Evolutionary conservation across 345 rosid genomes (phyloP).

Genomic region (Trapa bicornis): DNA sequence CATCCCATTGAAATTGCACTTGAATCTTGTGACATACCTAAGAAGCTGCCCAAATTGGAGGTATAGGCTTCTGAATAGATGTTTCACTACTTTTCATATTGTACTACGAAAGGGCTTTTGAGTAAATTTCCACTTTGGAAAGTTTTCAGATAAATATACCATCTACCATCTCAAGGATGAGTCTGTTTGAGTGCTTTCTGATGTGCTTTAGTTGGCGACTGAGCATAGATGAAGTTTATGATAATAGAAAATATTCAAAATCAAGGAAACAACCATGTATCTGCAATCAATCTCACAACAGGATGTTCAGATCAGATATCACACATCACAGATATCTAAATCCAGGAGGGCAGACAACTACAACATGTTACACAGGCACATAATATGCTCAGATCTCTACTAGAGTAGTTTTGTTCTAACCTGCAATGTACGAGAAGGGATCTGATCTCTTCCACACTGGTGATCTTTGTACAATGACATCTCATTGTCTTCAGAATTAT

Average conservation of each 20-base stretch:
- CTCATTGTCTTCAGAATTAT: constrained; percentile 40
- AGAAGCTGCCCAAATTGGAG: background rate
- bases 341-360: background rate
- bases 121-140: background rate
- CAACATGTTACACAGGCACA: constrained; percentile 3
- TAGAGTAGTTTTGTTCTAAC: constrained; percentile 19
- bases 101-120: background rate
- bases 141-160: background rate
- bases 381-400: constrained; percentile 6
- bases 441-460: constrained; percentile 45
- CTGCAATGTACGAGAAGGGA: constrained; percentile 56
- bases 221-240: background rate
- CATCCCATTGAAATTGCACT: background rate
- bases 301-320: background rate
- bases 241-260: background rate
- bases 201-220: background rate
- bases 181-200: background rate
- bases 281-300: background rate
- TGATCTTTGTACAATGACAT: constrained; percentile 56
- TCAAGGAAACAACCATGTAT: background rate
- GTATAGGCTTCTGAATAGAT: background rate
- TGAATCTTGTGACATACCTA: background rate
- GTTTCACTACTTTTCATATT: background rate
- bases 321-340: background rate
- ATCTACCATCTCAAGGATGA: background rate